Evolutionary conservation across 2,329 filamentous ascomycete genomes (phyloP).

Genomic region (Colletotrichum sp.): DNA sequence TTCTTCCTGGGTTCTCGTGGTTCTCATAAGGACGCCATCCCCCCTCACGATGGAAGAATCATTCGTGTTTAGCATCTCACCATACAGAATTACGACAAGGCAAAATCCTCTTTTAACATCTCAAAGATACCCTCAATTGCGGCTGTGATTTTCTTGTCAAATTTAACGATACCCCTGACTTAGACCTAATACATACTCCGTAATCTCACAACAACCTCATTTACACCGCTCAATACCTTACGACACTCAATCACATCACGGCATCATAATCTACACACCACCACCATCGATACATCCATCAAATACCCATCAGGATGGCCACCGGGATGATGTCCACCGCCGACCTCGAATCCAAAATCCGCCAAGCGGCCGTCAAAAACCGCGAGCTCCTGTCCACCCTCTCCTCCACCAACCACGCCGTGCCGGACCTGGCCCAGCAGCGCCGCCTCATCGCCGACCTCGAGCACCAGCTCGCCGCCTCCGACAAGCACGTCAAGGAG

Average conservation of each 20-base stretch:
- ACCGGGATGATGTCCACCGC: neutral
- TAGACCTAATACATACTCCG: neutral
- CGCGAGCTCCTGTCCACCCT: conserved; percentile 49
- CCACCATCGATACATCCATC: too few relatives aligned
- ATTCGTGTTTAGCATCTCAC: too few relatives aligned
- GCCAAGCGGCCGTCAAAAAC: conserved; percentile 43
- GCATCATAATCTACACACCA: neutral
- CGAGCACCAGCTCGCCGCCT: conserved; percentile 39
- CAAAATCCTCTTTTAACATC: neutral
- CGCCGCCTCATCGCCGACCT: conserved; percentile 49
- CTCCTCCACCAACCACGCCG: conserved; percentile 53
- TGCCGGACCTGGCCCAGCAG: conserved; percentile 49
- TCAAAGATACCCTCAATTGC: neutral
- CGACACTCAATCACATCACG: accelerated
- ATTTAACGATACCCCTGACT: neutral
- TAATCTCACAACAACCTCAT: neutral
- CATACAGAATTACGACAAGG: neutral
- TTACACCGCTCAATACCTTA: accelerated
- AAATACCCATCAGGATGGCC: neutral
- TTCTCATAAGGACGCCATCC: neutral
- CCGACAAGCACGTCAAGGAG: conserved; percentile 39
- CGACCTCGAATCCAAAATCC: conserved; percentile 39
- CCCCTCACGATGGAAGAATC: neutral
- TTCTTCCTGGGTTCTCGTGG: accelerated
- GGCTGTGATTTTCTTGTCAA: too few relatives aligned